Conservation (phyloP, 2,329 filamentous ascomycete genomes). For the Claviceps maximensis region DNA sequence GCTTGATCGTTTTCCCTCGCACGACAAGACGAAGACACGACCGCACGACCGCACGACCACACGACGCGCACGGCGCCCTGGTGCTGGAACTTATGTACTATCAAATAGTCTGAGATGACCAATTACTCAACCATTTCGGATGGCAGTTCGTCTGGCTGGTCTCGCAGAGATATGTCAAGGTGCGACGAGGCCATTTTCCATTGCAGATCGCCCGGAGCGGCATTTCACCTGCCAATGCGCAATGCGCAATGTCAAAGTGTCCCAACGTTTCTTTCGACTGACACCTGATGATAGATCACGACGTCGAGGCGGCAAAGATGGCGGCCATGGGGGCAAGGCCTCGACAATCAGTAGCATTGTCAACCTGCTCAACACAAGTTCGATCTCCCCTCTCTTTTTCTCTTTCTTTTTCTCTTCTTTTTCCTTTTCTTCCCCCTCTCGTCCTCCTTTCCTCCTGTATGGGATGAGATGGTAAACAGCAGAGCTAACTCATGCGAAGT, state of each 20-base stretch:
- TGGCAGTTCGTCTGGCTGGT: constrained; percentile 26
- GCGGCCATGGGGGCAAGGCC: constrained; percentile 57
- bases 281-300: constrained; percentile 30
- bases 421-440: background rate
- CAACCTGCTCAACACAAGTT: constrained; percentile 94
- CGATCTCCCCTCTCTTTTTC: constrained; percentile 12
- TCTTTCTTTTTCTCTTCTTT: background rate
- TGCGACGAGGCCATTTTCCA: constrained; percentile 13
- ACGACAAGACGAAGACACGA: background rate
- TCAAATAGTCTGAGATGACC: constrained; percentile 30
- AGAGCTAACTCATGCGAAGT: constrained; percentile 38
- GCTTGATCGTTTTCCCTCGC: background rate
- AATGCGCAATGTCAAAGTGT: too few relatives aligned
- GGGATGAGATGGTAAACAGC: background rate
- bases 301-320: constrained; percentile 56
- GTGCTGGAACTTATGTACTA: constrained; percentile 1
- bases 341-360: constrained; percentile 84
- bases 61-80: constrained; percentile 3
- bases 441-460: background rate
- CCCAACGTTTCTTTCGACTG: background rate
- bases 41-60: background rate
- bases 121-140: constrained; percentile 40
- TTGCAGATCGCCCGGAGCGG: background rate
- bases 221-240: background rate
- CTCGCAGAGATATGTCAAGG: constrained; percentile 36